These are phyloP conservation scores for Entomortierella beljakovae DNA, from an alignment of 192 early-diverging fungal species.

Conservation along the genomic window DNA sequence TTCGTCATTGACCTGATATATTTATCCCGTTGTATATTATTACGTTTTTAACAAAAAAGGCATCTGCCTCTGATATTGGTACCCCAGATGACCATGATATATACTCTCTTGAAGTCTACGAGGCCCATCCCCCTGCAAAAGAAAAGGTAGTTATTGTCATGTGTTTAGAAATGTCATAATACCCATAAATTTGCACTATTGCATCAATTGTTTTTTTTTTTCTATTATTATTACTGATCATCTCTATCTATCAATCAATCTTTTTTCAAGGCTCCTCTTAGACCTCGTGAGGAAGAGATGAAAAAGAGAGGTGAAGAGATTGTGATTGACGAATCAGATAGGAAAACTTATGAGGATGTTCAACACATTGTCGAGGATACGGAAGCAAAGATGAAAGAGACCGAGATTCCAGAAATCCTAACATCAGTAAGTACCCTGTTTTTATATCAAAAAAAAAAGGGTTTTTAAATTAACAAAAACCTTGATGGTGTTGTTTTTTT, in stretches of 20 bases:
- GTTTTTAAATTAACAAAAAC: no score
- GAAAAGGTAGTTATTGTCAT: no score
- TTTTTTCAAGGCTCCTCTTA: conserved; percentile 20
- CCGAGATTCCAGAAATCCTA: conserved; percentile 16
- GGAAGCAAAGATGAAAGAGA: conserved; percentile 33
- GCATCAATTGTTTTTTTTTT: background rate
- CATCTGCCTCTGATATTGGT: conserved; percentile 48
- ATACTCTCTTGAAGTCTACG: conserved; percentile 71
- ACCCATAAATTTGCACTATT: background rate
- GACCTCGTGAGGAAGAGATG: conserved; percentile 48
- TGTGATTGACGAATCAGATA: conserved; percentile 29
- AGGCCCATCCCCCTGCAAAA: conserved; percentile 69
- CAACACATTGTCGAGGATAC: conserved; percentile 46
- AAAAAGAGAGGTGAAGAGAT: conserved; percentile 31
- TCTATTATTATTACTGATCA: background rate
- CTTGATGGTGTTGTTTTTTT: no score
- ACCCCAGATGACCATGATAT: conserved; percentile 84
- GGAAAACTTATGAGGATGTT: conserved; percentile 30
- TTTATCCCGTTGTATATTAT: no score
- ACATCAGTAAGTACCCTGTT: conserved; percentile 51
- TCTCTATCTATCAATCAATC: background rate
- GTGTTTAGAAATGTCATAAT: background rate
- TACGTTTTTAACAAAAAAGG: conserved; percentile 6
- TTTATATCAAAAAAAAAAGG: no score
- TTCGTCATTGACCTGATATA: no score